Base-by-base conservation (phyloP, 116 monocot species). In the Iris pallida region DNA sequence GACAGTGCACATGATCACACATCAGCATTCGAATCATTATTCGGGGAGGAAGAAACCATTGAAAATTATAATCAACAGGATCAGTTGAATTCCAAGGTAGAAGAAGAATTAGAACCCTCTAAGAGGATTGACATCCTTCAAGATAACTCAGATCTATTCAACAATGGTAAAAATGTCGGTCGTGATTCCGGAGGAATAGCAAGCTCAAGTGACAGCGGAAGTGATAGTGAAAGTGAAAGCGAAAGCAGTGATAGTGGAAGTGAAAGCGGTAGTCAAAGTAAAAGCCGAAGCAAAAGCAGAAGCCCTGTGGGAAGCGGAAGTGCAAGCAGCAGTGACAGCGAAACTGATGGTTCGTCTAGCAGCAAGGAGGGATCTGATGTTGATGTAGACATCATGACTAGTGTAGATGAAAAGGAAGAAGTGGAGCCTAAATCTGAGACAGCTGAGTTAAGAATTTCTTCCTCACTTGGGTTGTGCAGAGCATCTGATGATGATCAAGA, bases 261-360 rank as follows among this genome's bases (percentile, higher is more conserved):
- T 81, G 90, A 85, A 18, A 92, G 93, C 82, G 88, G 76, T 45
- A 96, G 96, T 76, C 83, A 74, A 75, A 92, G 88, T 42, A 76
- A 75, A 71, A 87, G 83, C 69, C 65, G 66, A 57, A 78, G 77
- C 48, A 88, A 78, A 56, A 88, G 84, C 68, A 79, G 53, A 79
- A 93, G 89, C 57, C 86, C 86, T 64, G 76, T 46, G n/a, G 88
- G 76, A 42, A 86, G 81, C 75, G 83, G 68, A 30, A 88, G 93
- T 78, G 81, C 69, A 78, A 96, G 97, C 80, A 92, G 90, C 81
- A 97, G 97, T 65, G 87, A 89, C 59, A 96, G 96, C 57, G 92
- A 96, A 6, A 92, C 88, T 82, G 88, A 86, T 80, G 88, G 66
- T 68, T 88, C 97, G 16, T 98, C 92, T 17, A 92, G 85, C 75